These are phyloP conservation scores for Neurospora tetraspora DNA, from an alignment of 495 filamentous ascomycete species.

Conservation along the genomic window DNA sequence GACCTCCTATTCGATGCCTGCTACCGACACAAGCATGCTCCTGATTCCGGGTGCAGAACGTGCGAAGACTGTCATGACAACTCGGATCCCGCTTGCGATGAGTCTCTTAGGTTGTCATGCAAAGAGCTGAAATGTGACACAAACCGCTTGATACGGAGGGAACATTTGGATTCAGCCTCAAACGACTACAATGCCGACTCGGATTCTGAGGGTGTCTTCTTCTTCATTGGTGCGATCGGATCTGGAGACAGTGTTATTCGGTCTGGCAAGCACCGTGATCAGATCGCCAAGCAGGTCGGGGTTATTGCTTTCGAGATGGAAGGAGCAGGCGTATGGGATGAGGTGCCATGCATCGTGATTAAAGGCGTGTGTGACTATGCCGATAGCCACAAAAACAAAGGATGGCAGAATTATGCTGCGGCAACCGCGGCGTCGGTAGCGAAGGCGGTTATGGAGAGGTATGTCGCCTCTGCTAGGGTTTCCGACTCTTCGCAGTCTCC, in stretches of 20 bases:
- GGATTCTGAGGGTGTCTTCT: not conserved
- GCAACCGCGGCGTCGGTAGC: no score
- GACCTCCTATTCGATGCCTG: conserved; percentile 20
- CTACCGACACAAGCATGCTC: conserved; percentile 25
- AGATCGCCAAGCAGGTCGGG: no score
- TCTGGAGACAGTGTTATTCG: conserved; percentile 3
- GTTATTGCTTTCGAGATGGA: no score
- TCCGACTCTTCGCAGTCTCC: no score
- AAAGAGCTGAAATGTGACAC: conserved; percentile 9
- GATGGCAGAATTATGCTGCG: no score
- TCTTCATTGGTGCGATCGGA: conserved; percentile 17
- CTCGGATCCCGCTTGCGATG: not conserved
- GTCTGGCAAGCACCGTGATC: no score
- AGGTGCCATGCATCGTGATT: no score
- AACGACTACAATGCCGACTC: not conserved
- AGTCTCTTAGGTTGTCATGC: conserved; percentile 2
- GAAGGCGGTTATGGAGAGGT: no score
- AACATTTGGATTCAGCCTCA: conserved; percentile 2
- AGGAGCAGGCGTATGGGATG: no score
- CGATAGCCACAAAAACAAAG: no score
- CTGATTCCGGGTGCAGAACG: not conserved
- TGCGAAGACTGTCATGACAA: not conserved
- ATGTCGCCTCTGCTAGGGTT: no score
- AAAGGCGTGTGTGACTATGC: no score
- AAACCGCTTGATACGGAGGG: conserved; percentile 5